Evolutionary conservation across 768 basidiomycete genomes (phyloP).

Genomic region (Chalciporus piperatus): DNA sequence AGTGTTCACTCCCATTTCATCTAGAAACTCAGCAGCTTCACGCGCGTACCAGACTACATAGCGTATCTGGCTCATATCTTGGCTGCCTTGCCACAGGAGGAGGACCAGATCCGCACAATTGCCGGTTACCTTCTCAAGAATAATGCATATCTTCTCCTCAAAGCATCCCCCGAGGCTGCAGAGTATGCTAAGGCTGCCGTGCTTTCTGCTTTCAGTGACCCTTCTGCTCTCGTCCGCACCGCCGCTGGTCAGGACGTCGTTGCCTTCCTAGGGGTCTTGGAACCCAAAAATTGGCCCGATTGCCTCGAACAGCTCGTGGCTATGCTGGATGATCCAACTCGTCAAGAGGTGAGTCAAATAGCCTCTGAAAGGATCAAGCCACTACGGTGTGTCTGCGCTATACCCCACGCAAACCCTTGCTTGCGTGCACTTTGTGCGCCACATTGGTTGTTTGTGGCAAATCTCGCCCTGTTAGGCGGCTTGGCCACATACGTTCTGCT

Average conservation of each 20-base stretch:
- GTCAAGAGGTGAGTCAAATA: constrained; percentile 77
- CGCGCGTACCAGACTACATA: constrained; percentile 88
- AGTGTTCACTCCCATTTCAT: constrained; percentile 18
- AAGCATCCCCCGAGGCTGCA: constrained; percentile 60
- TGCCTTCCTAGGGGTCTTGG: constrained; percentile 80
- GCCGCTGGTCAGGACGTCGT: constrained; percentile 94
- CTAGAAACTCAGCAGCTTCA: constrained; percentile 85
- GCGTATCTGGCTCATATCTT: constrained; percentile 96
- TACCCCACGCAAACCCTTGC: not conserved
- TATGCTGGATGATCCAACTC: constrained; percentile 74
- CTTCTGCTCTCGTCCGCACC: constrained; percentile 85
- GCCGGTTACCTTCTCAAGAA: constrained; percentile 98
- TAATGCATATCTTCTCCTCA: constrained; percentile 77
- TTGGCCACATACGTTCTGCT: not conserved
- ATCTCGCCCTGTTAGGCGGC: constrained; percentile 3
- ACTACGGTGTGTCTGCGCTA: not conserved
- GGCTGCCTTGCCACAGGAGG: constrained; percentile 72
- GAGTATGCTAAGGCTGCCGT: constrained; percentile 74
- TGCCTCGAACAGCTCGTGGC: constrained; percentile 83
- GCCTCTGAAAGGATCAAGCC: not conserved
- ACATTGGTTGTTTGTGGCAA: constrained; percentile 5
- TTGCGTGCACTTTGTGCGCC: not conserved
- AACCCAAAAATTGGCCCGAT: constrained; percentile 94
- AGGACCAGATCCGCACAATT: constrained; percentile 91
- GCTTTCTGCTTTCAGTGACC: constrained; percentile 78